Conservation (phyloP, 495 filamentous ascomycete species). For the Penicillium coprophilum region DNA sequence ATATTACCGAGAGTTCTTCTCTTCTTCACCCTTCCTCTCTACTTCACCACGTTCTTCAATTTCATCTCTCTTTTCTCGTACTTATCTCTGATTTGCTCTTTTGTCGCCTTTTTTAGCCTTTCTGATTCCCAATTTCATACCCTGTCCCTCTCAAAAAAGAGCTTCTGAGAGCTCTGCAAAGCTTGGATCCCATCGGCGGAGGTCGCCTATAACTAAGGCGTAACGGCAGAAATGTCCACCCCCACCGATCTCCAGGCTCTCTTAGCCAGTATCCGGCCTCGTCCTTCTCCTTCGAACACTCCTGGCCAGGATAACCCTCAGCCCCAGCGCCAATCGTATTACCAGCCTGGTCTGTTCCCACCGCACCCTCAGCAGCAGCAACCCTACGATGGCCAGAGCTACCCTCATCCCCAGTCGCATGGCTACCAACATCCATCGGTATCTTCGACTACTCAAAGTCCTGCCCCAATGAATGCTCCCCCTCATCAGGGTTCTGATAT, state of each 20-base stretch:
- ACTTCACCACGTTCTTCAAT: constrained; percentile 27
- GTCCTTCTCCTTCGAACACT: constrained; percentile 39
- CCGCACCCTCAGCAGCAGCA: constrained; percentile 36
- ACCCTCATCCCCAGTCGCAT: constrained; percentile 37
- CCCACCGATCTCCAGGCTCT: constrained; percentile 51
- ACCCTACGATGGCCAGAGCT: constrained; percentile 42
- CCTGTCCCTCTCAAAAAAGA: constrained; percentile 43
- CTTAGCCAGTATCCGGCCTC: constrained; percentile 47
- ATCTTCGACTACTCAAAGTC: constrained; percentile 42
- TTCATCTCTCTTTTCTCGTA: constrained; percentile 16
- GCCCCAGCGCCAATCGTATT: constrained; percentile 34
- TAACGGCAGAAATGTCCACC: constrained; percentile 53
- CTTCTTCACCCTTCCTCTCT: constrained; percentile 19
- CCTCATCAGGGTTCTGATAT: constrained; percentile 52
- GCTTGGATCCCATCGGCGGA: constrained; percentile 33
- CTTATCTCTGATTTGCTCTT: constrained; percentile 8
- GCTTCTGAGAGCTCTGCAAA: constrained; percentile 27
- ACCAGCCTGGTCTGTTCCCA: constrained; percentile 36
- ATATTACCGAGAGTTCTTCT: constrained; percentile 23
- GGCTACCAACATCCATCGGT: constrained; percentile 51
- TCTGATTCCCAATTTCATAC: constrained; percentile 24
- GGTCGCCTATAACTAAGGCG: constrained; percentile 35
- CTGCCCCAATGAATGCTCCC: constrained; percentile 44
- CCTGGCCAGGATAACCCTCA: constrained; percentile 37
- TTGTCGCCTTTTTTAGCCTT: constrained; percentile 10